Conservation (phyloP, 148 eudicot species). For the Amaranthus hypochondriacus region DNA sequence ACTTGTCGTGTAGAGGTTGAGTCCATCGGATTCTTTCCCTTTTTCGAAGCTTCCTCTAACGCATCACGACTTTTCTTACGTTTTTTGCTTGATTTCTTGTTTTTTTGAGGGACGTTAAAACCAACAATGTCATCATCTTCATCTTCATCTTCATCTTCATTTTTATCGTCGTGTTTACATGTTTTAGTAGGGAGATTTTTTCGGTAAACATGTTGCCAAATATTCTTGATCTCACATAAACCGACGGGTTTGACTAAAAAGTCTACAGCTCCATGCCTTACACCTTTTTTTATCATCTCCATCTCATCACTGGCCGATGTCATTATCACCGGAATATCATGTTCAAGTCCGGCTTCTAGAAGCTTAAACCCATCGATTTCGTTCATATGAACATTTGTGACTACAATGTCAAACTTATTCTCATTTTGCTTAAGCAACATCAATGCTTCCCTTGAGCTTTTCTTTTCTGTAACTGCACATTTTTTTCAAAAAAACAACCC, state of each 20-base stretch:
- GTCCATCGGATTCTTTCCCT: conserved; percentile 24
- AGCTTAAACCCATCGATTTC: conserved; percentile 35
- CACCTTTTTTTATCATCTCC: conserved; percentile 16
- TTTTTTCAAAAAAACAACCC: not conserved
- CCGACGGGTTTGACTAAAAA: conserved; percentile 29
- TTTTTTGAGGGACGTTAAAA: not conserved
- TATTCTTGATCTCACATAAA: conserved; percentile 12
- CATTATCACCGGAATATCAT: conserved; percentile 35
- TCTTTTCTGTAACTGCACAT: conserved; percentile 28
- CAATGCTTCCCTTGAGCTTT: conserved; percentile 30
- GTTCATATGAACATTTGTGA: conserved; percentile 26
- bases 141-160: not conserved
- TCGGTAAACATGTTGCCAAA: conserved; percentile 34
- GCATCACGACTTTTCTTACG: not conserved
- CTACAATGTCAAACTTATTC: conserved; percentile 33
- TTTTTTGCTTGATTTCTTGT: not conserved
- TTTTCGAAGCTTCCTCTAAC: not conserved
- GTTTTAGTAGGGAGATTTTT: conserved; percentile 1
- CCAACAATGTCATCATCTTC: not conserved
- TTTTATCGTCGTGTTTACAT: no score
- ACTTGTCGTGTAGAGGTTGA: conserved; percentile 14
- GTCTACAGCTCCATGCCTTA: conserved; percentile 22
- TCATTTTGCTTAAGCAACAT: conserved; percentile 20
- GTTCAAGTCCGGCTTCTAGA: conserved; percentile 18
- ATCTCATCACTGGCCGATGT: conserved; percentile 11